phyloP scores from a whole-genome alignment of 2,329 filamentous ascomycete genomes.

The Stagonosporopsis chrysanthemi region DNA sequence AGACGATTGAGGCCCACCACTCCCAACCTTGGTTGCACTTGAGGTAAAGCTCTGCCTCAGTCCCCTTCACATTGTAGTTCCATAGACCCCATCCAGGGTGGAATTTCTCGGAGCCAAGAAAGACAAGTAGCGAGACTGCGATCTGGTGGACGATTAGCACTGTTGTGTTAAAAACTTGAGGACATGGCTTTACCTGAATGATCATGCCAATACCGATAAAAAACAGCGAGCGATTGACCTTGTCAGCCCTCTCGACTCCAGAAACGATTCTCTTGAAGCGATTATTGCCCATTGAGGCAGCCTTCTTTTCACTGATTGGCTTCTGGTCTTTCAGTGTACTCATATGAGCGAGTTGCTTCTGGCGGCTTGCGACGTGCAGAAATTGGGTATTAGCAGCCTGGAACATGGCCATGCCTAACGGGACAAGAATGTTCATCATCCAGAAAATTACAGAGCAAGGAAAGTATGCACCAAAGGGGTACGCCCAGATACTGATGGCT shows the following conservation, averaged over 20 bases:
- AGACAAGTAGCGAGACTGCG: conserved; percentile 40
- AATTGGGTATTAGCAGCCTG: conserved; percentile 49
- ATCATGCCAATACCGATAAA: conserved; percentile 40
- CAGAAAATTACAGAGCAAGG: conserved; percentile 42
- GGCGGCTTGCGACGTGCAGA: conserved; percentile 41
- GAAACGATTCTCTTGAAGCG: conserved; percentile 35
- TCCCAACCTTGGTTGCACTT: conserved; percentile 47
- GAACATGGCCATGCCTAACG: conserved; percentile 43
- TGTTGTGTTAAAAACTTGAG: neutral
- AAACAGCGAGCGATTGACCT: conserved; percentile 36
- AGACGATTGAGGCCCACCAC: conserved; percentile 48
- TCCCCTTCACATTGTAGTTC: conserved; percentile 38
- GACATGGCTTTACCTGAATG: conserved; percentile 31
- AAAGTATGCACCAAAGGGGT: conserved; percentile 35
- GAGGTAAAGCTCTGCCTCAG: conserved; percentile 30
- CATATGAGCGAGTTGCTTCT: conserved; percentile 41
- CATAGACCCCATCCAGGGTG: conserved; percentile 43
- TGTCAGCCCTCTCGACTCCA: conserved; percentile 36
- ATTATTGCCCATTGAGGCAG: conserved; percentile 31
- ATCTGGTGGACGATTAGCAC: conserved; percentile 20
- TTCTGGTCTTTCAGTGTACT: conserved; percentile 34
- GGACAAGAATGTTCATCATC: conserved; percentile 45
- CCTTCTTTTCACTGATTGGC: conserved; percentile 34
- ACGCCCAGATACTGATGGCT: conserved; percentile 31
- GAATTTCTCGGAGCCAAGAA: conserved; percentile 44